Evolutionary conservation across 768 basidiomycete genomes (phyloP), one percentile per base, ranked within the genome.

Genomic region (Rhizopogon salebrosus): DNA sequence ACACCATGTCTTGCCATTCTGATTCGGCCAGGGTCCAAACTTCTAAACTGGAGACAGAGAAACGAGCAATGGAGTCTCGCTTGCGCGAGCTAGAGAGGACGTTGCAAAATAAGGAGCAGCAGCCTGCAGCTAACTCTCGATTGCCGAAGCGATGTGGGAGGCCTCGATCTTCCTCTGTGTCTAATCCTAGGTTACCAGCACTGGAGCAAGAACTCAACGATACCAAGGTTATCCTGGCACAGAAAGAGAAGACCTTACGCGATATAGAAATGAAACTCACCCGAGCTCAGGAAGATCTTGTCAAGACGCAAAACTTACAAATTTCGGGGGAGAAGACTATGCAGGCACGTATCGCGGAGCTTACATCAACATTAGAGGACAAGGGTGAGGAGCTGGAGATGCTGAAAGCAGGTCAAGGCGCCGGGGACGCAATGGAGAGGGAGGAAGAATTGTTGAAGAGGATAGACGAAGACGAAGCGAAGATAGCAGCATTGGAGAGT

Each of bases 391-490:
- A 89, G 55, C 57, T 89, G 9, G 67, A 66, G 18, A 75, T 71
- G 39, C 51, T 81, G 40, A 71, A 62, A 60, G 71, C 64, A 29
- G 23, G 40, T 39, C 70, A 75, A 29, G 64, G 49, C 7, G 61
- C 67, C 22, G 79, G 71, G 2, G 62, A 64, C 45, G 66, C 74
- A 24, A 71, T 67, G 20, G 70, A 71, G 54, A 71, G 87, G 48
- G 88, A 89, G 62, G 75, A 77, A 23, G 82, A 82, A 50, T 61
- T 89, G 26, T 55, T 84, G 63, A 74, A 76, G 64, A 74, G 88
- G 57, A 80, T 90, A 26, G 86, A 89, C 40, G 85, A 87, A 60
- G 86, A 89, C 56, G 83, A 83, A 43, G 81, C 79, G 5, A 85
- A 82, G 66, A 83, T 88, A 34, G 67, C 70, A 3, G 76, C 80